These are phyloP conservation scores for Puccinellia tenuiflora DNA, from an alignment of 176 grass and related monocot species.

Conservation along the genomic window DNA sequence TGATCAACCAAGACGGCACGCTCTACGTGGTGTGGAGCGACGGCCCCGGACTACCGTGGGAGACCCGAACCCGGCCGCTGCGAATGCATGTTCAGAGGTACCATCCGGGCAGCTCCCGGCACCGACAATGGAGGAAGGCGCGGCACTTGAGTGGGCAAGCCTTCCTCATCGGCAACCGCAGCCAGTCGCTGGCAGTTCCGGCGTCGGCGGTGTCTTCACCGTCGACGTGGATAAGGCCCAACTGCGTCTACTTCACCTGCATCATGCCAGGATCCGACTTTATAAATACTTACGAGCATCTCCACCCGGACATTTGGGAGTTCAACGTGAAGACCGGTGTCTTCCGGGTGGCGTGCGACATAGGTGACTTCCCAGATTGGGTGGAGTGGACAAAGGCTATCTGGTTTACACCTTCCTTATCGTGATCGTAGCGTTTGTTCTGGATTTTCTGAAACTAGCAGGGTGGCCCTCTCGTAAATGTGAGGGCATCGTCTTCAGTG, in stretches of 20 bases:
- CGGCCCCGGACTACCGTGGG: background rate
- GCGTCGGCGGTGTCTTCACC: background rate
- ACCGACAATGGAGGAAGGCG: background rate
- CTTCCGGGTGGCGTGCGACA: background rate
- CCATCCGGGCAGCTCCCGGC: background rate
- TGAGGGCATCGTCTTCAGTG: too few relatives aligned
- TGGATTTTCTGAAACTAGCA: too few relatives aligned
- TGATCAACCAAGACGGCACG: background rate
- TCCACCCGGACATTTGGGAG: background rate
- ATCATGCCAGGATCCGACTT: background rate
- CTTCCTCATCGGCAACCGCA: slow-evolving; percentile 2
- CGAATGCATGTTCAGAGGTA: background rate
- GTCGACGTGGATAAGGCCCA: slow-evolving; percentile 3
- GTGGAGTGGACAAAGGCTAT: background rate
- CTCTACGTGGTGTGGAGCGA: slow-evolving; percentile 21
- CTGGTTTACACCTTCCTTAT: background rate
- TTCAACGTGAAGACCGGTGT: background rate
- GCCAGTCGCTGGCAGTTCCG: background rate
- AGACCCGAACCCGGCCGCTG: background rate
- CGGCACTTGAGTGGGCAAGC: background rate
- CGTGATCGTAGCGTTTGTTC: too few relatives aligned
- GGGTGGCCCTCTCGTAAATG: too few relatives aligned
- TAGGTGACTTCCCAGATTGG: background rate
- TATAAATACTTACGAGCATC: rapidly evolving
- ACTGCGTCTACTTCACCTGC: slow-evolving; percentile 18